Base-by-base conservation (phyloP, 2,329 filamentous ascomycete species). In the Aspergillus fructus region DNA sequence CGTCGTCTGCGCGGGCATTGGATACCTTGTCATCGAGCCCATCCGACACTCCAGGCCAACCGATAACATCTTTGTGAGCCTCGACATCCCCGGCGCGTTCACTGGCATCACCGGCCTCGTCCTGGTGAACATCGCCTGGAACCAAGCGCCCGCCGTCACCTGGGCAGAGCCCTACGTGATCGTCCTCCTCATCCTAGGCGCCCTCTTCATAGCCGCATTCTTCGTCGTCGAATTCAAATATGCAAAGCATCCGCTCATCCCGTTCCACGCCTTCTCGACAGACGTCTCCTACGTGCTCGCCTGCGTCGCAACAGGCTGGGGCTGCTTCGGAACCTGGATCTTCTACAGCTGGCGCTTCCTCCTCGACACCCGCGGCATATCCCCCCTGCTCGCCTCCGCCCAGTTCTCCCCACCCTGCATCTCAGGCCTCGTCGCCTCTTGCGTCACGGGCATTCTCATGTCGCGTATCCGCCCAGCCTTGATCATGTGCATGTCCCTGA, bases 121-220 rank as follows among this genome's bases (percentile, higher is more conserved):
- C 0, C 74, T 89, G 17, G 79, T 89, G 71, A 88, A 88, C 67
- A 84, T 89, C 63, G 83, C 85, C 0, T 88, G 85, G 84, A 89
- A 87, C 58, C 85, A 89, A 66, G 85, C 83, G 0, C 80, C 84
- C 0, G 75, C 83, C 0, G 81, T 79, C 2, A 84, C 85, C 2
- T 89, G 86, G 86, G 62, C 72, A 1, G 75, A 77, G 6, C 75
- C 83, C 0, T 85, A 85, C 55, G 76, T 86, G n/a, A 81, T 83
- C 58, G 73, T 82, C 0, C 72, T 83, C 0, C 74, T 90, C 0
- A 80, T 88, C 39, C 59, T 87, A 3, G 85, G 86, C 0, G 56
- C 84, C 2, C 39, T 85, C 0, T 71, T 88, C 2, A 70, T 86
- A 2, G 72, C 69, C 0, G 64, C 78, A 1, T 90, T 90, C 66